phyloP scores from a whole-genome alignment of 371 early-diverging fungal genomes.

The Mortierella sp. region DNA sequence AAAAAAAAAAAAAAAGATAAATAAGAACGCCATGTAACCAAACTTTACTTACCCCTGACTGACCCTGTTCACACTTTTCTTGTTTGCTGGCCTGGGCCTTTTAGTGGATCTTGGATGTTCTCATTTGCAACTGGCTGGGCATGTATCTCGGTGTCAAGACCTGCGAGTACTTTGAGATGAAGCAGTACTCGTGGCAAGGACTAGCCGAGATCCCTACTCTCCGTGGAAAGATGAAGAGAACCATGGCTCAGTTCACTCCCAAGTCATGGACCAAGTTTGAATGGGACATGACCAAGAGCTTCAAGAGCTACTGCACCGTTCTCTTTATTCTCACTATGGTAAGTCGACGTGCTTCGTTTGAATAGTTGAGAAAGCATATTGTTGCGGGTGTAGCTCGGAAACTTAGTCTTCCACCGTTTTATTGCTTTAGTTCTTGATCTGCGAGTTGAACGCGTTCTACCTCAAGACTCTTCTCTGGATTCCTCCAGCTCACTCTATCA shows the following conservation, averaged over 20 bases:
- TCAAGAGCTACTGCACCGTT: slow-evolving; percentile 59
- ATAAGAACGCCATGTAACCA: neutral
- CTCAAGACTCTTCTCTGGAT: slow-evolving; percentile 94
- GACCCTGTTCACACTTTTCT: slow-evolving; percentile 10
- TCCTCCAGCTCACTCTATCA: slow-evolving; percentile 91
- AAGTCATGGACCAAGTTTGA: slow-evolving; percentile 94
- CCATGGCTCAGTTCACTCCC: slow-evolving; percentile 95
- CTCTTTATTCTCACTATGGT: slow-evolving; percentile 57
- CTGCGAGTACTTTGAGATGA: slow-evolving; percentile 95
- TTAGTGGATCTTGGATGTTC: slow-evolving; percentile 97
- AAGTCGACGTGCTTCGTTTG: neutral
- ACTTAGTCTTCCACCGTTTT: neutral
- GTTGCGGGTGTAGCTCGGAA: neutral
- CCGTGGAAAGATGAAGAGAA: slow-evolving; percentile 89
- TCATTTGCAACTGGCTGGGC: slow-evolving; percentile 95
- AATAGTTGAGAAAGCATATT: neutral
- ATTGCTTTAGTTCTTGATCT: slow-evolving; percentile 70
- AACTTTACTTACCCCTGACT: neutral
- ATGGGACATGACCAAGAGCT: slow-evolving; percentile 74
- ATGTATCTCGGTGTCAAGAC: slow-evolving; percentile 95
- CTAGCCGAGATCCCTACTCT: slow-evolving; percentile 86
- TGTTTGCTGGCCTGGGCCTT: neutral
- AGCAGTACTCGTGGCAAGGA: slow-evolving; percentile 96
- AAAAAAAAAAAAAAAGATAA: neutral
- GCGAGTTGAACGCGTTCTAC: slow-evolving; percentile 95